These are phyloP conservation scores for Ceratocystis variospora DNA, from an alignment of 2,329 filamentous ascomycete species.

Conservation along the genomic window DNA sequence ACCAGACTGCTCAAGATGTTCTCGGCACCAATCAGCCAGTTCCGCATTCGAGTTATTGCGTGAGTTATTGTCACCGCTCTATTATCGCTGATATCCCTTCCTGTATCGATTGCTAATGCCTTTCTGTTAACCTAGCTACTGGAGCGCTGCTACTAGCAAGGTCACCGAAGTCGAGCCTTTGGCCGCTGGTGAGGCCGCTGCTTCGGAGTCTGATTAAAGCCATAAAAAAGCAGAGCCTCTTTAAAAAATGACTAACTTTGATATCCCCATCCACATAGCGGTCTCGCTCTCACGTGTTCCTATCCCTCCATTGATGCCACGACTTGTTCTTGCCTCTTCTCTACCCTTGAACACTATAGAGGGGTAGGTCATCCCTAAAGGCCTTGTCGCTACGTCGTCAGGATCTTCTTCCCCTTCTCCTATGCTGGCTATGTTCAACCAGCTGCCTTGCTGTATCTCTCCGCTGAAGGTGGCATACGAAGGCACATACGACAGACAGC, in stretches of 20 bases:
- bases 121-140: conserved; percentile 36
- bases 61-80: conserved; percentile 31
- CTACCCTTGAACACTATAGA: not conserved
- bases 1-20: conserved; percentile 91
- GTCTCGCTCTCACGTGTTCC: conserved; percentile 2
- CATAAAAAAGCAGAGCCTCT: not conserved
- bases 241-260: not conserved
- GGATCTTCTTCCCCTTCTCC: too few relatives aligned
- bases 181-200: conserved; percentile 2
- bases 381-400: too few relatives aligned
- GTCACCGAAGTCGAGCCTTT: conserved; percentile 40
- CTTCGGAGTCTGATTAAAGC: conserved; percentile 14
- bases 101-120: not conserved
- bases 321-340: not conserved
- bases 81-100: not conserved
- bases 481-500: not conserved
- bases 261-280: not conserved
- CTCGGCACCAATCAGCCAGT: conserved; percentile 79
- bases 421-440: too few relatives aligned
- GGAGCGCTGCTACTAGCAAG: conserved; percentile 44
- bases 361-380: not conserved
- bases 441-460: too few relatives aligned
- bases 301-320: conserved; percentile 6
- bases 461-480: too few relatives aligned
- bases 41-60: conserved; percentile 66